Percentiles rank a stretch among this genome's conserved stretches.
Evolutionary conservation across 345 rosid genomes (phyloP).

Genomic region (Boechera divaricarpa): DNA sequence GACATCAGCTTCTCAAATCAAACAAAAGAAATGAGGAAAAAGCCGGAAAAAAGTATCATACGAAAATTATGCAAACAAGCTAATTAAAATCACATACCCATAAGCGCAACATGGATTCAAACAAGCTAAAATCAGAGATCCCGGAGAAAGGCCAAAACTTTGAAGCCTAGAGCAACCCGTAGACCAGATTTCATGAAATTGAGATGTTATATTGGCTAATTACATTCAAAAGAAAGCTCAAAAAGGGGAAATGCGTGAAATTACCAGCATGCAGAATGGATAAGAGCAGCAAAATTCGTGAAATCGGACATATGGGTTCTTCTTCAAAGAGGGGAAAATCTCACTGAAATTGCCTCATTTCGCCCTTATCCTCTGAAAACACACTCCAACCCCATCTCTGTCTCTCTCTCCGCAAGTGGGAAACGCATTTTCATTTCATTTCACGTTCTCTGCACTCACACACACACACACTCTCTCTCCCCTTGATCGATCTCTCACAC

Average conservation of each 20-base stretch:
- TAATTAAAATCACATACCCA: neutral
- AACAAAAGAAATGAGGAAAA: neutral
- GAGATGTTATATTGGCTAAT: conserved; percentile 11
- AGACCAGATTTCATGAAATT: conserved; percentile 7
- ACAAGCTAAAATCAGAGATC: conserved; percentile 34
- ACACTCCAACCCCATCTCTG: neutral
- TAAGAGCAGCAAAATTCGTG: conserved; percentile 6
- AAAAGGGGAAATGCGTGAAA: conserved; percentile 29
- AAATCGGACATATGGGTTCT: conserved; percentile 28
- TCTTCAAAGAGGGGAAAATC: conserved; percentile 28
- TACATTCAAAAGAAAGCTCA: neutral
- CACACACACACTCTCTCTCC: conserved; percentile 15
- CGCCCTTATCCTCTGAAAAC: neutral
- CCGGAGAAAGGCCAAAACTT: neutral
- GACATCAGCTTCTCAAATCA: conserved; percentile 27
- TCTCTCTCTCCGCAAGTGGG: conserved; percentile 40
- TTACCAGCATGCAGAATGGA: conserved; percentile 42
- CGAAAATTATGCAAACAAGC: neutral
- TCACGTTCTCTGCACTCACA: conserved; percentile 46
- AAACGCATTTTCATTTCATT: conserved; percentile 39
- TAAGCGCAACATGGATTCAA: neutral
- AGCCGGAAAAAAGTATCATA: neutral
- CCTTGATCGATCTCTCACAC: conserved; percentile 13
- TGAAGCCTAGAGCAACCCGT: neutral
- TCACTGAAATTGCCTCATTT: conserved; percentile 22